phyloP scores from a whole-genome alignment of 805 yeast genomes.

The Osmozyma mogii region DNA sequence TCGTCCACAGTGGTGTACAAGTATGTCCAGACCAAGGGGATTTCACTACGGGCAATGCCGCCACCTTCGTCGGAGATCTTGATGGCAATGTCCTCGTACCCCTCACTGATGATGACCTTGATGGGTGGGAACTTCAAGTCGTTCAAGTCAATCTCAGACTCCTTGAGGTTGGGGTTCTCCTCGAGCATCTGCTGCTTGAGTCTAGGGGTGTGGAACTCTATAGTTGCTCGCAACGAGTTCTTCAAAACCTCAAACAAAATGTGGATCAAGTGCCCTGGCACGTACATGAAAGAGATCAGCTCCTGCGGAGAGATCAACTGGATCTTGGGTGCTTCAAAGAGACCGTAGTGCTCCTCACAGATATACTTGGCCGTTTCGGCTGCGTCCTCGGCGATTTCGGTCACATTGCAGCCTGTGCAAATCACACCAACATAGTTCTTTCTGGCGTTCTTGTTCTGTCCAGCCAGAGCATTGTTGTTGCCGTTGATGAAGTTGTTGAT shows the following conservation, averaged over 20 bases:
- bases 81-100: constrained; percentile 83
- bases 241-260: constrained; percentile 86
- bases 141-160: constrained; percentile 38
- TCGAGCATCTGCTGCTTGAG: constrained; percentile 29
- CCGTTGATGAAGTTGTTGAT: constrained; percentile 31
- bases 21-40: constrained; percentile 85
- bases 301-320: constrained; percentile 69
- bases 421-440: constrained; percentile 82
- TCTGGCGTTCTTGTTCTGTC: constrained; percentile 8
- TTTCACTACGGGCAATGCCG: constrained; percentile 78
- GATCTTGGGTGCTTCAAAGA: constrained; percentile 80
- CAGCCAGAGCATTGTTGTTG: constrained; percentile 7
- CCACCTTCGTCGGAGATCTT: constrained; percentile 93
- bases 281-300: constrained; percentile 74
- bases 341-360: constrained; percentile 85
- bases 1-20: constrained; percentile 80
- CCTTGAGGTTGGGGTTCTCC: constrained; percentile 33
- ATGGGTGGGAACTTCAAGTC: constrained; percentile 76
- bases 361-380: constrained; percentile 85
- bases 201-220: constrained; percentile 63
- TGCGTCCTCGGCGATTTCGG: constrained; percentile 79
- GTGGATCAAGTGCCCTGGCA: constrained; percentile 87
- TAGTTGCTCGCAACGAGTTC: constrained; percentile 82
- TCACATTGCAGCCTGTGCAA: constrained; percentile 75
- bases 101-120: constrained; percentile 80